Evolutionary conservation across 495 filamentous ascomycete species (phyloP), one percentile per base, ranked within the genome.

Genomic region (Aspergillus haitiensis): DNA sequence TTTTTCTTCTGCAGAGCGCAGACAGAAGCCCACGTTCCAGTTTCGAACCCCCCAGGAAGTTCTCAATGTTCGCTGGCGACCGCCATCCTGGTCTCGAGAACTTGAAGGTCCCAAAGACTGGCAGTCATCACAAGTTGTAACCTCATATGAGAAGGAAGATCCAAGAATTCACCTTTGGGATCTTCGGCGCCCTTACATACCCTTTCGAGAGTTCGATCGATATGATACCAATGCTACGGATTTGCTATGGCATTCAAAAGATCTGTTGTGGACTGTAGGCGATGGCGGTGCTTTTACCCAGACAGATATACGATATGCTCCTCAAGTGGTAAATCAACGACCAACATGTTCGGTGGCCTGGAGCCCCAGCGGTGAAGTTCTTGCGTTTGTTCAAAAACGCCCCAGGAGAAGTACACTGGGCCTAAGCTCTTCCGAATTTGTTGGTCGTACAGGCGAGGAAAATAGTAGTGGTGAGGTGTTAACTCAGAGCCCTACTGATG

Each of bases 191-290:
- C 91, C 93, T 2, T 84, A 87, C 60, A 84, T 98, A 67, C 94
- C 94, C 1, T 92, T 88, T 64, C 85, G 90, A 51, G 93, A 95
- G 69, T 86, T 97, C 58, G 85, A 89, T 65, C 80, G 85, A 46
- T 92, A 93, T 64, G 82, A 87, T 37, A 80, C 71, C 34, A 79
- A 87, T 18, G 87, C 92, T 9, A 86, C 84, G 42, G 89, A 92
- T 56, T 73, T 98, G 52, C 81, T 96, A 32, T 98, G 95, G 95
- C 91, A 88, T 67, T 89, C 91, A 44, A 87, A 92, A 66, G 90
- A 97, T 66, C 78, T 96, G 4, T 75, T 98, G 32, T 98, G 94
- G 93, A 93, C 90, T 15, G 92, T 90, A 42, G 92, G 92, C 6
- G 86, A 86, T 37, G 88, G 91, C 40, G 90, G 91, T 18, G 78